Percentiles rank a stretch among this genome's conserved stretches.
These are phyloP conservation scores for Dacryopinax primogenitus DNA, from an alignment of 768 basidiomycete genomes.

Conservation along the genomic window DNA sequence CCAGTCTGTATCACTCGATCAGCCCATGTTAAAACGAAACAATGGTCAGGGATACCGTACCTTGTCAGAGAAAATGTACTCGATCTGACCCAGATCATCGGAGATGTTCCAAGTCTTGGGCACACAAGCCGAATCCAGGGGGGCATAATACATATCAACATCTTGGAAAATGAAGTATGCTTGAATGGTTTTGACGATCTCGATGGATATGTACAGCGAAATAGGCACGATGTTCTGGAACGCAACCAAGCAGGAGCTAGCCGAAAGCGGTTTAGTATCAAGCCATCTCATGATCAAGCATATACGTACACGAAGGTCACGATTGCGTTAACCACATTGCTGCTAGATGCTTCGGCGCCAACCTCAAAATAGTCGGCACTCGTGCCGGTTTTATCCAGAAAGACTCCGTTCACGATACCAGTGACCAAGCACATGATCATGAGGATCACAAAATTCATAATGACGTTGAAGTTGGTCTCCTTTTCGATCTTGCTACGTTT, in stretches of 20 bases:
- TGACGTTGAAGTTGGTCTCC: conserved; percentile 96
- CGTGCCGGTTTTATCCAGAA: conserved; percentile 45
- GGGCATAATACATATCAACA: conserved; percentile 87
- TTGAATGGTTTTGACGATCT: conserved; percentile 96
- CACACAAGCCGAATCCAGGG: conserved; percentile 74
- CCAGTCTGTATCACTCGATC: too few relatives aligned
- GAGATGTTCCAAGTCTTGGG: conserved; percentile 99
- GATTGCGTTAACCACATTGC: conserved; percentile 55
- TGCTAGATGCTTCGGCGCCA: conserved; percentile 48
- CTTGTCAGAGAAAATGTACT: conserved; percentile 88
- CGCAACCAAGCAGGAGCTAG: conserved; percentile 79
- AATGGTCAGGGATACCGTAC: background rate
- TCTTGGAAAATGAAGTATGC: conserved; percentile 95
- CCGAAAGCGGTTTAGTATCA: background rate
- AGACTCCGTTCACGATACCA: conserved; percentile 62
- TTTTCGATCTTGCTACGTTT: conserved; percentile 95
- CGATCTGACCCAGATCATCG: conserved; percentile 96
- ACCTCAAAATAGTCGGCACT: conserved; percentile 63
- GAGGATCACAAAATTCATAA: conserved; percentile 80
- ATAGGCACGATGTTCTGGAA: conserved; percentile 98
- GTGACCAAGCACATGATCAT: conserved; percentile 61
- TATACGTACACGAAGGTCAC: conserved; percentile 78
- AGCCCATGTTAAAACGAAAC: too few relatives aligned
- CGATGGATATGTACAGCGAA: conserved; percentile 92
- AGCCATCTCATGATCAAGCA: background rate